Evolutionary conservation across 2,329 filamentous ascomycete genomes (phyloP).

Genomic region (Didymella segeticola): DNA sequence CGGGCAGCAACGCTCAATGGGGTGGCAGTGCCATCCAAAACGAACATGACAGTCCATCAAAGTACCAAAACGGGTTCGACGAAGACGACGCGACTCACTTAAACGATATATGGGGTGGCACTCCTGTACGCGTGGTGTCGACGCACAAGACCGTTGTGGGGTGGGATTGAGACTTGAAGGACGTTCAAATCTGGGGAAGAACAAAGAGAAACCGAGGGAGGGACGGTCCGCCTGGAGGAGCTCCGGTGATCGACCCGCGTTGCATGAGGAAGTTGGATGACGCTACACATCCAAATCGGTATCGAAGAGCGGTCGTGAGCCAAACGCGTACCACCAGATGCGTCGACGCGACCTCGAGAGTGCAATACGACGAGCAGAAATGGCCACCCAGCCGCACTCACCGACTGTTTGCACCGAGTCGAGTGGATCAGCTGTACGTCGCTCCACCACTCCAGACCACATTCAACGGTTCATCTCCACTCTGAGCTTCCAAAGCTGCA

Average conservation of each 20-base stretch:
- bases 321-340: slow-evolving; percentile 5
- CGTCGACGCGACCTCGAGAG: background rate
- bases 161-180: slow-evolving; percentile 11
- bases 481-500: background rate
- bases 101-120: slow-evolving; percentile 29
- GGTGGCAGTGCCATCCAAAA: background rate
- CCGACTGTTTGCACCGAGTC: background rate
- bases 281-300: background rate
- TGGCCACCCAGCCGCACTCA: background rate
- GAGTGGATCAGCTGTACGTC: background rate
- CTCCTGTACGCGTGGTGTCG: slow-evolving; percentile 24
- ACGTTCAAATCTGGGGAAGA: background rate
- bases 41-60: background rate
- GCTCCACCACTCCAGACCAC: slow-evolving; percentile 1
- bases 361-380: background rate
- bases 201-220: slow-evolving; percentile 2
- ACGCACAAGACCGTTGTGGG: slow-evolving; percentile 11
- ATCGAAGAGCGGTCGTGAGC: background rate
- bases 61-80: slow-evolving; percentile 27
- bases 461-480: background rate
- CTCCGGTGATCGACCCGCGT: background rate
- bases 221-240: background rate
- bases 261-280: background rate
- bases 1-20: background rate
- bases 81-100: slow-evolving; percentile 32